Evolutionary conservation across 768 basidiomycete genomes (phyloP), one percentile per base, ranked within the genome.

Genomic region (Porphyrellus cyaneotinctus): DNA sequence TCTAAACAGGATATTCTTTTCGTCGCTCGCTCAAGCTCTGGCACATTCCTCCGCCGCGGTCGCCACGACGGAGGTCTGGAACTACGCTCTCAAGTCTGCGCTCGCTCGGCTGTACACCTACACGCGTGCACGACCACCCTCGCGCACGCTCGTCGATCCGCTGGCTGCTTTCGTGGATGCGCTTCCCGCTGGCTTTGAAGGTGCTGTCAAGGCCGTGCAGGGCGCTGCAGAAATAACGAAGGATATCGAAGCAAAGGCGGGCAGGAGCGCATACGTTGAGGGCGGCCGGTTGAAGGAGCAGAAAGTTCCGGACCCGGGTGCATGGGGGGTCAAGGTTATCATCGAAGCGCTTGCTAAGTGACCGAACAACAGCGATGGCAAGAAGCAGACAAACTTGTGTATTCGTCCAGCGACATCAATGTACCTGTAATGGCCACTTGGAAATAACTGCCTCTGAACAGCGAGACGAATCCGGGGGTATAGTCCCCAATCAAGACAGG

Each of bases 81-180:
- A 75, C 20, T 53, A 61, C 22, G 84, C 88, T 6, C 76, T 90
- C 43, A 62, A 69, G 6, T 70, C 72, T 4, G 85, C 91, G 17
- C 75, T 87, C 18, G 63, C 64, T 20, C 81, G 80, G 57, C 71
- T 93, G 35, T 91, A 85, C 69, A 83, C 81, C 13, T 92, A 95
- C 73, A 97, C 93, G 4, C 85, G 84, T 26, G 94, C 94, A 14
- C 84, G 94, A 24, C 86, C 87, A 3, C 93, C 93, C 4, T 91
- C 89, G 2, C 84, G 94, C 61, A 97, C 94, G 9, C 83, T 97
- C 32, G 79, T 97, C n/a, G 94, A 97, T 70, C 92, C 94, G 9
- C 78, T 97, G 20, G 77, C 81, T 35, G 87, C 89, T 2, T 95
- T 95, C 68, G 75, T 88, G 38, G 65, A 70, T 35, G 60, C 57